Conservation (phyloP, 768 basidiomycete genomes). For the Panellus pusillus region DNA sequence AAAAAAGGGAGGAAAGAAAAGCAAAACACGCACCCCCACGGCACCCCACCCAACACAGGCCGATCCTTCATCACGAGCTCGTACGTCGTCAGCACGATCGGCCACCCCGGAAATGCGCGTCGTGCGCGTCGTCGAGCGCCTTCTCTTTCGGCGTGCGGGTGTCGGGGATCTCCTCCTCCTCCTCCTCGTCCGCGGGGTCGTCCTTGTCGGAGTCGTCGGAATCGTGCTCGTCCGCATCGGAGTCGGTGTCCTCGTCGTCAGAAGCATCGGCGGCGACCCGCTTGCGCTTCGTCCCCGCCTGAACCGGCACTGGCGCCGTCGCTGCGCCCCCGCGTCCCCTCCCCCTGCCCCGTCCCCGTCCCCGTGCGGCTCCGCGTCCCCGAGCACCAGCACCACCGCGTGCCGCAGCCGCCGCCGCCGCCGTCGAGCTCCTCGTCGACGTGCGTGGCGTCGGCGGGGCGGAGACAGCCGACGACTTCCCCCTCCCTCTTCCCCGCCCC, state of each 20-base stretch:
- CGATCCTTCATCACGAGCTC: slow-evolving; percentile 90
- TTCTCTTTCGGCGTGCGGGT: not conserved
- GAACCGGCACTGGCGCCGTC: too few species aligned
- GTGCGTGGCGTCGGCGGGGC: too few species aligned
- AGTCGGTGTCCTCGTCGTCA: slow-evolving; percentile 6
- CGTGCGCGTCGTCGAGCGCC: slow-evolving; percentile 11
- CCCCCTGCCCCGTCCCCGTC: not conserved
- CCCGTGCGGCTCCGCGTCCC: not conserved
- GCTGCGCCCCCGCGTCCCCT: slow-evolving; percentile 14
- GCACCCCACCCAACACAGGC: slow-evolving; percentile 26
- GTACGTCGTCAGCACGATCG: slow-evolving; percentile 88
- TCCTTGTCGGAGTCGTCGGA: too few species aligned
- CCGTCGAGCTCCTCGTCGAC: too few species aligned
- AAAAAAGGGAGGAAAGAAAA: not conserved
- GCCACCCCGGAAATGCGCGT: slow-evolving; percentile 42
- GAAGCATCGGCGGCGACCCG: slow-evolving; percentile 18
- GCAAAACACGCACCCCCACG: slow-evolving; percentile 16
- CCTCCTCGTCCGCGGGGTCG: not conserved
- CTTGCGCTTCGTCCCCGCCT: slow-evolving; percentile 23
- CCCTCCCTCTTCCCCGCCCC: not conserved
- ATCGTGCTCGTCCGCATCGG: slow-evolving; percentile 16
- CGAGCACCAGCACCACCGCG: too few species aligned
- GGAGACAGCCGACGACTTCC: too few species aligned
- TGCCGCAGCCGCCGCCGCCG: too few species aligned
- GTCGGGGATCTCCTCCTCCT: too few species aligned